Evolutionary conservation across 305 asterid species (phyloP).

Genomic region (Fraxinus xanthoxyloides): DNA sequence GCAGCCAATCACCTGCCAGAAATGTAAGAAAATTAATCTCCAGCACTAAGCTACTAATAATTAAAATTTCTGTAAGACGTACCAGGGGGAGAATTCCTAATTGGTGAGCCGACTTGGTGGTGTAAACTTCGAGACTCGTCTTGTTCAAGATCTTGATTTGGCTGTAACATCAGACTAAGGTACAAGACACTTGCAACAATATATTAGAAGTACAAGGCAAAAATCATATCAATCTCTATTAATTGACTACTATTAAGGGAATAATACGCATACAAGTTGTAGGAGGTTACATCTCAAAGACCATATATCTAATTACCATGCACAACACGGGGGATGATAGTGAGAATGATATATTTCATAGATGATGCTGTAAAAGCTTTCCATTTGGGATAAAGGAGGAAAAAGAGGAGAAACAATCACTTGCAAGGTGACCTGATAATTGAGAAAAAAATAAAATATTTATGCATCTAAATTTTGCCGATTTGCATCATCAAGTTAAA

Average conservation of each 20-base stretch:
- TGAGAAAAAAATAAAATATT: not conserved
- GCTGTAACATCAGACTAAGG: slow-evolving; percentile 41
- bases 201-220: not conserved
- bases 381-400: not conserved
- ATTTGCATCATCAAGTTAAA: not conserved
- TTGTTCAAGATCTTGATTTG: slow-evolving; percentile 40
- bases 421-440: not conserved
- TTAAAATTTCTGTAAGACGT: not conserved
- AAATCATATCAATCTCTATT: not conserved
- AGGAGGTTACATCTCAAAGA: not conserved
- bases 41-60: not conserved
- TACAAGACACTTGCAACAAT: not conserved
- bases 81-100: slow-evolving; percentile 39
- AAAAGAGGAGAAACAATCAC: not conserved
- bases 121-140: slow-evolving; percentile 33
- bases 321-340: not conserved
- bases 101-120: slow-evolving; percentile 32
- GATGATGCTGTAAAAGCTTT: not conserved
- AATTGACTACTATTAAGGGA: not conserved
- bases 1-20: slow-evolving; percentile 56
- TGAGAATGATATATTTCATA: not conserved
- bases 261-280: not conserved
- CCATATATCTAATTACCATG: not conserved
- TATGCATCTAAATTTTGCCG: not conserved
- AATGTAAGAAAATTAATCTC: slow-evolving; percentile 5